Percentiles rank a stretch among this genome's conserved stretches.
phyloP scores from a whole-genome alignment of 108 stramenopile genomes.

The Fistulifera pelliculosa region DNA sequence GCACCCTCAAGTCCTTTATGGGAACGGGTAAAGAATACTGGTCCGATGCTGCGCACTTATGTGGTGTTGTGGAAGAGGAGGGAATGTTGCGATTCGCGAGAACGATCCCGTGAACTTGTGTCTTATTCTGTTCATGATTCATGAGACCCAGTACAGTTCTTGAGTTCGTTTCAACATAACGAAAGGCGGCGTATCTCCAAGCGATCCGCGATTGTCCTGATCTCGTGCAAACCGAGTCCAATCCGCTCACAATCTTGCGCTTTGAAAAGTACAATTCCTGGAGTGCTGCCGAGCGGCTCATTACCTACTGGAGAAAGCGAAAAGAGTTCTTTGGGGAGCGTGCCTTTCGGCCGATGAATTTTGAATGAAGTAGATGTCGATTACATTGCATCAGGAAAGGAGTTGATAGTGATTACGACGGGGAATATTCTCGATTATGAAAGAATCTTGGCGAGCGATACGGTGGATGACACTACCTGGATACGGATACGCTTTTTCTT shows the following conservation, averaged over 20 bases:
- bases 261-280: conserved; percentile 10
- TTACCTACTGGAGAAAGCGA: conserved; percentile 10
- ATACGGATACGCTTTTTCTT: neutral
- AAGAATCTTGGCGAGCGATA: no score
- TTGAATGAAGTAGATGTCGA: conserved; percentile 7
- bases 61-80: conserved; percentile 20
- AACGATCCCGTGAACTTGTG: neutral
- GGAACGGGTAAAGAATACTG: conserved; percentile 75
- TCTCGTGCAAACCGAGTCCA: conserved; percentile 2
- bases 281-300: conserved; percentile 1
- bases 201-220: neutral
- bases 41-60: conserved; percentile 35
- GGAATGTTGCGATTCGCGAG: neutral
- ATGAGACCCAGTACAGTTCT: no score
- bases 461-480: neutral
- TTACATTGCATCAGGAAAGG: neutral
- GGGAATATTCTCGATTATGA: no score
- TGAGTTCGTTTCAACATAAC: no score
- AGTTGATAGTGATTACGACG: no score
- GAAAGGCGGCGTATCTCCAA: neutral
- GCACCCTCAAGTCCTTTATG: conserved; percentile 12
- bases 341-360: conserved; percentile 6
- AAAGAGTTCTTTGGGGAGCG: conserved; percentile 8
- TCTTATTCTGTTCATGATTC: no score
- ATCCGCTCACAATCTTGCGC: conserved; percentile 9